Evolutionary conservation across 257 asterid genomes (phyloP).

Genomic region (Solanum verrucosum): DNA sequence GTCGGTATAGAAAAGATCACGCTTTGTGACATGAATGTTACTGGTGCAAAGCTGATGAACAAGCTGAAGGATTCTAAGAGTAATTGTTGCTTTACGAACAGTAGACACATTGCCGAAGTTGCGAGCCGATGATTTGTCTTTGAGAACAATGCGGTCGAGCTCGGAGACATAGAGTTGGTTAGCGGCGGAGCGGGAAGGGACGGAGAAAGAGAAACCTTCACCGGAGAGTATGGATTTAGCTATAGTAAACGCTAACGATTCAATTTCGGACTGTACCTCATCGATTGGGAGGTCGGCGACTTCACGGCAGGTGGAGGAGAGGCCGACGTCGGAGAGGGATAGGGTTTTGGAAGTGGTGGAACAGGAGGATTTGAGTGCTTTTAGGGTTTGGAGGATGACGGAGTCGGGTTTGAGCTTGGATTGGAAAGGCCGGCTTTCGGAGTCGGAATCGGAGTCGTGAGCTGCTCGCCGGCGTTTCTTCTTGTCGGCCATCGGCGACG

Average conservation of each 20-base stretch:
- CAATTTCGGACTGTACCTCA: conserved; percentile 59
- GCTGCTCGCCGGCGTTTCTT: conserved; percentile 65
- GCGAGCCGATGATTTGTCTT: conserved; percentile 62
- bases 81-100: conserved; percentile 68
- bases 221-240: conserved; percentile 78
- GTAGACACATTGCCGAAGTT: conserved; percentile 71
- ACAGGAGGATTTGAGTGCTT: conserved; percentile 29
- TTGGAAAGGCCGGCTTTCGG: conserved; percentile 46
- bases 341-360: conserved; percentile 30
- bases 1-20: conserved; percentile 82
- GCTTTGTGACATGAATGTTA: conserved; percentile 83
- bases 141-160: conserved; percentile 78
- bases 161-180: conserved; percentile 88
- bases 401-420: conserved; percentile 60
- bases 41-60: conserved; percentile 65
- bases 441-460: conserved; percentile 29
- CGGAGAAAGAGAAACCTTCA: conserved; percentile 58
- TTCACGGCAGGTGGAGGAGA: conserved; percentile 68
- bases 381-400: conserved; percentile 41
- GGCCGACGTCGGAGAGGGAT: conserved; percentile 60
- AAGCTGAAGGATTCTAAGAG: conserved; percentile 71
- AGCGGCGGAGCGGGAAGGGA: conserved; percentile 79
- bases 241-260: conserved; percentile 44
- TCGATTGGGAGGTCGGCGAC: conserved; percentile 63
- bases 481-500: conserved; percentile 30